These are phyloP conservation scores for Puccinia triticina DNA, from an alignment of 1,284 basidiomycete species.

Conservation along the genomic window DNA sequence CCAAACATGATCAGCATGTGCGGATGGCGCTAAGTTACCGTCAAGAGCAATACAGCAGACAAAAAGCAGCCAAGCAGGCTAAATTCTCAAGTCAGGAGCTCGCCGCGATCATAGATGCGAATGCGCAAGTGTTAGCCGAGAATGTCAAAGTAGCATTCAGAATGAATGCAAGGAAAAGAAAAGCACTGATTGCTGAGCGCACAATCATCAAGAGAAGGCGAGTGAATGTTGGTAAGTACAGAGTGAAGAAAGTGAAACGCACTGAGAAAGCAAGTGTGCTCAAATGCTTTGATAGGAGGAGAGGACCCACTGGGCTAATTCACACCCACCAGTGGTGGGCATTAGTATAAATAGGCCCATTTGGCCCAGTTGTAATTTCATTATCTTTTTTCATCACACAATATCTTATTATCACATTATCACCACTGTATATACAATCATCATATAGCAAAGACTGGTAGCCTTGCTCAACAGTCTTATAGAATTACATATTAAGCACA, in stretches of 20 bases:
- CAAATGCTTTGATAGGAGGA: slow-evolving; percentile 7
- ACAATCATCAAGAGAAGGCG: not conserved
- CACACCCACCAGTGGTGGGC: slow-evolving; percentile 17
- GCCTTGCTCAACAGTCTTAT: too few species aligned
- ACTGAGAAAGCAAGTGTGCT: slow-evolving; percentile 11
- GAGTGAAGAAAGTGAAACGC: not conserved
- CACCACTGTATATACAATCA: too few species aligned
- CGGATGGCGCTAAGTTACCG: not conserved
- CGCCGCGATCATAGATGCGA: not conserved
- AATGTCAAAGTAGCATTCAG: not conserved
- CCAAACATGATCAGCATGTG: not conserved
- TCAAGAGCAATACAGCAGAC: not conserved
- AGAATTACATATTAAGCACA: too few species aligned
- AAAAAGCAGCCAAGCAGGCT: not conserved
- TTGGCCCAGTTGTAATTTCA: not conserved
- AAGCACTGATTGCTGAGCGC: not conserved
- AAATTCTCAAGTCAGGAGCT: not conserved
- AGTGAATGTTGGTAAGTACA: not conserved
- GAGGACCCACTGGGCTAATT: not conserved
- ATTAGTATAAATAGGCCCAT: not conserved
- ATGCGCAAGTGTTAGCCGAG: not conserved
- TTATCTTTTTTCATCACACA: not conserved
- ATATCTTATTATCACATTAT: too few species aligned
- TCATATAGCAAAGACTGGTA: too few species aligned
- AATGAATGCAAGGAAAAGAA: slow-evolving; percentile 13